Evolutionary conservation across 2,329 filamentous ascomycete genomes (phyloP).

Genomic region (Ilyonectria sp.): DNA sequence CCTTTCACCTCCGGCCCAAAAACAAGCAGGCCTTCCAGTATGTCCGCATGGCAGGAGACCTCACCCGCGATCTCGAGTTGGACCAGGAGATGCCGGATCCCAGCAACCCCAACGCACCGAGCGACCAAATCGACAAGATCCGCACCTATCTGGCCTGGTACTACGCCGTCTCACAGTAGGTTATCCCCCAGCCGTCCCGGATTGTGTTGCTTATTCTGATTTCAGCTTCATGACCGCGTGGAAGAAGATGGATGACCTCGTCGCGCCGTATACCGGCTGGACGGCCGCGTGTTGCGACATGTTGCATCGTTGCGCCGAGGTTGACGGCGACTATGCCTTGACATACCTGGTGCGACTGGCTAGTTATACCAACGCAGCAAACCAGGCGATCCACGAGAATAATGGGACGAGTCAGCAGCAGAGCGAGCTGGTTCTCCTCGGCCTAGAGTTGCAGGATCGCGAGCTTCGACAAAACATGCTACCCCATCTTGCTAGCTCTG

Average conservation of each 20-base stretch:
- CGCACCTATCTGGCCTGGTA: constrained; percentile 64
- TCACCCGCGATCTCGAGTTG: constrained; percentile 65
- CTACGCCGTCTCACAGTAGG: constrained; percentile 60
- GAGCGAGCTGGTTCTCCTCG: constrained; percentile 60
- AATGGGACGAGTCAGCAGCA: constrained; percentile 56
- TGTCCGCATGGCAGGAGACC: constrained; percentile 66
- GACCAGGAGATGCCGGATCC: constrained; percentile 55
- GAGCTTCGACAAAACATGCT: constrained; percentile 58
- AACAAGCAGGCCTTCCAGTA: constrained; percentile 67
- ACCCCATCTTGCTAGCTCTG: constrained; percentile 47
- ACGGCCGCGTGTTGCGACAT: constrained; percentile 61
- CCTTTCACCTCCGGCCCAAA: constrained; percentile 67
- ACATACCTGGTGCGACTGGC: constrained; percentile 61
- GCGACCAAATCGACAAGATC: constrained; percentile 57
- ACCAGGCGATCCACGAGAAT: constrained; percentile 49
- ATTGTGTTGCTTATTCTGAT: constrained; percentile 28
- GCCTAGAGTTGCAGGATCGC: constrained; percentile 63
- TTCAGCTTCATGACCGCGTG: constrained; percentile 58
- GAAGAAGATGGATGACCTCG: constrained; percentile 52
- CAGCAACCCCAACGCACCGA: constrained; percentile 12
- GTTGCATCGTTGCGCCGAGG: constrained; percentile 55
- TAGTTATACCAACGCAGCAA: constrained; percentile 57
- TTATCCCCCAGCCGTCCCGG: background rate
- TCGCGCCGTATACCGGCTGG: constrained; percentile 58
- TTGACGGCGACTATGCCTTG: constrained; percentile 59